phyloP scores from a whole-genome alignment of 352 stramenopile genomes.

The Thalassiosira livingstoniorum region DNA sequence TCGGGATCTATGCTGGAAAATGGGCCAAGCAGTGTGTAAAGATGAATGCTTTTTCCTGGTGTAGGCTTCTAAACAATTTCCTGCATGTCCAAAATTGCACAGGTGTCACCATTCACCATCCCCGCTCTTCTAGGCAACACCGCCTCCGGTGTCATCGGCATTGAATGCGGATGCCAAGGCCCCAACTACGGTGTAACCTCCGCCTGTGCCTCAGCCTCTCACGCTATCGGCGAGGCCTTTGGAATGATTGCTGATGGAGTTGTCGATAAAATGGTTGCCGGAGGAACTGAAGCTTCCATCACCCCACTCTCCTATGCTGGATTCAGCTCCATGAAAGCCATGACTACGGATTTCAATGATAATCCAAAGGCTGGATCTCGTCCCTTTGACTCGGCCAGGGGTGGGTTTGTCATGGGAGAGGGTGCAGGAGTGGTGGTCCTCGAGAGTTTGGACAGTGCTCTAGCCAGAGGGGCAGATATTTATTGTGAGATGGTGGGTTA shows the following conservation, averaged over 20 bases:
- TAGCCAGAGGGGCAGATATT: slow-evolving; percentile 93
- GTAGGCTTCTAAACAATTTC: not conserved
- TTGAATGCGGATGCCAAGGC: slow-evolving; percentile 88
- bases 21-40: too few species aligned
- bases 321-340: slow-evolving; percentile 95
- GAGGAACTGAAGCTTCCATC: slow-evolving; percentile 95
- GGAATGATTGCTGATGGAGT: slow-evolving; percentile 83
- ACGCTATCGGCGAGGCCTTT: slow-evolving; percentile 97
- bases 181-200: slow-evolving; percentile 97
- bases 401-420: slow-evolving; percentile 98
- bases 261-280: slow-evolving; percentile 90
- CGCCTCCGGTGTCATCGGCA: slow-evolving; percentile 87
- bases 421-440: slow-evolving; percentile 89
- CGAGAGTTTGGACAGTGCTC: slow-evolving; percentile 91
- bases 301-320: slow-evolving; percentile 95
- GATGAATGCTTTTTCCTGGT: too few species aligned
- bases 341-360: slow-evolving; percentile 94
- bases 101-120: slow-evolving; percentile 89
- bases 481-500: slow-evolving; percentile 93
- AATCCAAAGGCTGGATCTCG: slow-evolving; percentile 90
- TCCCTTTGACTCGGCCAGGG: slow-evolving; percentile 95
- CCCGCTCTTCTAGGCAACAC: slow-evolving; percentile 88
- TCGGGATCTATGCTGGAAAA: too few species aligned
- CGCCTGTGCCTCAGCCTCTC: slow-evolving; percentile 95
- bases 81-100: not conserved